These are phyloP conservation scores for Podospora australis DNA, from an alignment of 495 filamentous ascomycete genomes.

Conservation along the genomic window DNA sequence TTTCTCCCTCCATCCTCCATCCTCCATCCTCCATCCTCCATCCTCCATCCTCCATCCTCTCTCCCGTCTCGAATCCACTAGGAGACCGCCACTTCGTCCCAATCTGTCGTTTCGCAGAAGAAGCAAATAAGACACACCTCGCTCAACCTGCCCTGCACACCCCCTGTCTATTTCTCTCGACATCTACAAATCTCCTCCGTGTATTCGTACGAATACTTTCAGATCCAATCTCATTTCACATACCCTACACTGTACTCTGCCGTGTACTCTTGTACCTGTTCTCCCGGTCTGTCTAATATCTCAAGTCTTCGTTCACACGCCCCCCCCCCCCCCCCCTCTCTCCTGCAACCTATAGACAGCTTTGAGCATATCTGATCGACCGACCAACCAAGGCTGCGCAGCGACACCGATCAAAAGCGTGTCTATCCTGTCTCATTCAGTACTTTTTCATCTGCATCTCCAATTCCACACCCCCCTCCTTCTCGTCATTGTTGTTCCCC, in stretches of 20 bases:
- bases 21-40: neutral
- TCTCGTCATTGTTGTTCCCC: conserved; percentile 2
- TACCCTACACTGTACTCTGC: too few species aligned
- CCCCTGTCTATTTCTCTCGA: conserved; percentile 2
- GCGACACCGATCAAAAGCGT: conserved; percentile 3
- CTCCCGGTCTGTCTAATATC: too few species aligned
- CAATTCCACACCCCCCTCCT: neutral
- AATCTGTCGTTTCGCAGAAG: conserved; percentile 12
- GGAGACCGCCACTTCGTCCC: conserved; percentile 9
- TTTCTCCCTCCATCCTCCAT: neutral
- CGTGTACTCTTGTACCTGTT: too few species aligned
- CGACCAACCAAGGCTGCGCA: neutral
- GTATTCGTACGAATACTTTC: too few species aligned
- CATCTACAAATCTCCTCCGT: too few species aligned
- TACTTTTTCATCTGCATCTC: neutral
- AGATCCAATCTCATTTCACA: too few species aligned
- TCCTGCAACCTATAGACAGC: neutral
- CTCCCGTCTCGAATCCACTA: neutral
- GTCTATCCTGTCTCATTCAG: conserved; percentile 1
- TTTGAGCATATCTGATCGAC: conserved; percentile 2
- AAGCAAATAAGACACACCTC: conserved; percentile 14
- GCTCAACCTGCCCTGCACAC: neutral
- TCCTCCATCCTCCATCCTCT: neutral
- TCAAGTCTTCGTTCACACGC: too few species aligned
- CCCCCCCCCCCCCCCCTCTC: neutral